Conservation (phyloP, 345 rosid genomes). For the Alliaria petiolata region DNA sequence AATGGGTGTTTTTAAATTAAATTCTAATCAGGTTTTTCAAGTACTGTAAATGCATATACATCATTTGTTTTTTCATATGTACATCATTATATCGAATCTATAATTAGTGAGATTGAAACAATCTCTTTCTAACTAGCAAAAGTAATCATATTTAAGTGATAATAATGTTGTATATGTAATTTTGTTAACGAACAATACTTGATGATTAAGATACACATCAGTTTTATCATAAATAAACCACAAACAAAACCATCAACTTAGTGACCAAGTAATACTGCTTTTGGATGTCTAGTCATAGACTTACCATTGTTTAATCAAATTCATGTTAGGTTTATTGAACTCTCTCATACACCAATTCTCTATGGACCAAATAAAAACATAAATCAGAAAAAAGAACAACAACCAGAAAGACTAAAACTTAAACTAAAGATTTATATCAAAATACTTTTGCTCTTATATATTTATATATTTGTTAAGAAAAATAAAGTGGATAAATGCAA, state of each 20-base stretch:
- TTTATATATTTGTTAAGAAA: not conserved
- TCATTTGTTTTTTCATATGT: not conserved
- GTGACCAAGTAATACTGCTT: slow-evolving; percentile 6
- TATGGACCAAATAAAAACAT: not conserved
- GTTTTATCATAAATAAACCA: not conserved
- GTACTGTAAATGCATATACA: not conserved
- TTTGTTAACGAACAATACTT: not conserved
- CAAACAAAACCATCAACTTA: not conserved
- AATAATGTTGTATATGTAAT: too few species aligned
- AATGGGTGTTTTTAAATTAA: not conserved
- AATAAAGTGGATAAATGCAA: not conserved
- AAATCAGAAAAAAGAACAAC: too few species aligned
- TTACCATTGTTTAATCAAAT: not conserved
- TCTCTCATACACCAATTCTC: not conserved
- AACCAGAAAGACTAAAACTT: not conserved
- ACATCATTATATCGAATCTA: not conserved
- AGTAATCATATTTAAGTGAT: not conserved
- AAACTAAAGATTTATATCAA: too few species aligned
- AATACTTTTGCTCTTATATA: not conserved
- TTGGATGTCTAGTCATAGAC: not conserved
- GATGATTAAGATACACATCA: slow-evolving; percentile 1
- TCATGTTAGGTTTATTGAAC: not conserved
- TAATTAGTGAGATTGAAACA: not conserved
- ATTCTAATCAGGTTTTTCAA: not conserved
- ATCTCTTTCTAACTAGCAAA: not conserved